These are phyloP conservation scores for Fusarium begoniae DNA, from an alignment of 2,329 filamentous ascomycete genomes.

Conservation along the genomic window DNA sequence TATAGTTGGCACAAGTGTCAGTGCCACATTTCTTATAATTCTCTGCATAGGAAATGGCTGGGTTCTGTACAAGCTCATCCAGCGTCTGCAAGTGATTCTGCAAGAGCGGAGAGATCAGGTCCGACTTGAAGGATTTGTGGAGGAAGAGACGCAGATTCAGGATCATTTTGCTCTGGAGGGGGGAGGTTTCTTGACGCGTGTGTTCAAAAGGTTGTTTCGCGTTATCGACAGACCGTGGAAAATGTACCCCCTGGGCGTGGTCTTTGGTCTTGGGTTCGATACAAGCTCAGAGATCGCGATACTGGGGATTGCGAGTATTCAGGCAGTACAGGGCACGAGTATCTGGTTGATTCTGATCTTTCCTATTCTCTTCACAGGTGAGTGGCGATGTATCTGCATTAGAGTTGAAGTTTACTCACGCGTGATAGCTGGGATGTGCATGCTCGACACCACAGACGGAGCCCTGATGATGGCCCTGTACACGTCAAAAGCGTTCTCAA, in stretches of 20 bases:
- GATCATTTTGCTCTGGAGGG: slow-evolving; percentile 76
- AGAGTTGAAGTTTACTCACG: background rate
- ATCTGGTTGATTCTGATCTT: slow-evolving; percentile 97
- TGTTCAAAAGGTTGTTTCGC: slow-evolving; percentile 80
- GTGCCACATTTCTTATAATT: slow-evolving; percentile 82
- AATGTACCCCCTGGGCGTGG: slow-evolving; percentile 89
- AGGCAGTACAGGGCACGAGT: slow-evolving; percentile 84
- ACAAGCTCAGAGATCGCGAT: slow-evolving; percentile 95
- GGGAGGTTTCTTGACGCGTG: slow-evolving; percentile 75
- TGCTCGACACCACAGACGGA: slow-evolving; percentile 91
- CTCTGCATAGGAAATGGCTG: slow-evolving; percentile 86
- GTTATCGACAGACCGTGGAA: slow-evolving; percentile 86
- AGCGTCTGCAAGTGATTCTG: slow-evolving; percentile 72
- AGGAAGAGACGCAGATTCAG: slow-evolving; percentile 36
- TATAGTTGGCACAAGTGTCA: slow-evolving; percentile 89
- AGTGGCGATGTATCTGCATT: slow-evolving; percentile 29
- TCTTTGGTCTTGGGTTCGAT: slow-evolving; percentile 94
- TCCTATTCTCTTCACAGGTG: slow-evolving; percentile 86
- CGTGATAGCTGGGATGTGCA: slow-evolving; percentile 83
- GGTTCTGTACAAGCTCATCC: slow-evolving; percentile 82
- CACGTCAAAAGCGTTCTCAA: slow-evolving; percentile 78
- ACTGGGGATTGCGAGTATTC: slow-evolving; percentile 87
- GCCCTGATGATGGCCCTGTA: slow-evolving; percentile 96
- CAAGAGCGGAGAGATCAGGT: slow-evolving; percentile 34
- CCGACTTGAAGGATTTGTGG: slow-evolving; percentile 42